phyloP scores from a whole-genome alignment of 768 basidiomycete species.

The Psilocybe sp. region DNA sequence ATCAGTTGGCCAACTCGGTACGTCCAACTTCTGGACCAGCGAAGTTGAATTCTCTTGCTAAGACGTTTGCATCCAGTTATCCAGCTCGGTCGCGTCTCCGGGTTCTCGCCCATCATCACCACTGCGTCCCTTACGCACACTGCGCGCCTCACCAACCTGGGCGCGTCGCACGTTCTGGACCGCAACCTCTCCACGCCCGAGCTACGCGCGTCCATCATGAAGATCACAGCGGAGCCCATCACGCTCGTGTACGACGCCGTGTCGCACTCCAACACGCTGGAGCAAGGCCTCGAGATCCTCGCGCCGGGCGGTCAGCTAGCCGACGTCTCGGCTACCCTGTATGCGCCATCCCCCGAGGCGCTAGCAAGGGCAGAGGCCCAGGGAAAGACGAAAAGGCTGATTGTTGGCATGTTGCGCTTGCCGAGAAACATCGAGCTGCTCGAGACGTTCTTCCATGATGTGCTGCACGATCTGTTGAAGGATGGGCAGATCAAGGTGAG shows the following conservation, averaged over 20 bases:
- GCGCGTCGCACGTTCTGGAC: constrained; percentile 41
- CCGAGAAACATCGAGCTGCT: constrained; percentile 13
- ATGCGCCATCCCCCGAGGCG: neutral
- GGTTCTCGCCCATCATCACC: constrained; percentile 41
- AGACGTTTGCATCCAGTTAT: constrained; percentile 1
- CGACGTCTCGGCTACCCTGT: neutral
- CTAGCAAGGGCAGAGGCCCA: too few species aligned
- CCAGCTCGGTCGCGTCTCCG: constrained; percentile 34
- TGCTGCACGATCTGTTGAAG: constrained; percentile 11
- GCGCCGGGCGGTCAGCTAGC: constrained; percentile 7
- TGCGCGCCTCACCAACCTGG: constrained; percentile 30
- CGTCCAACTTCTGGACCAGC: neutral
- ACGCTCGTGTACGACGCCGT: constrained; percentile 26
- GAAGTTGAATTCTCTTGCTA: constrained; percentile 14
- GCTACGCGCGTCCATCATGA: constrained; percentile 19
- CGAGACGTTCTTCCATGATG: constrained; percentile 11
- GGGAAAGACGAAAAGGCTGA: constrained; percentile 1
- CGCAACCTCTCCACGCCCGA: constrained; percentile 16
- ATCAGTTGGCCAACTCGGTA: constrained; percentile 46
- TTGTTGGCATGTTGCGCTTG: constrained; percentile 5
- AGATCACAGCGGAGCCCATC: constrained; percentile 16
- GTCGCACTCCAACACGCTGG: constrained; percentile 19
- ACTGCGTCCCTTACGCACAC: constrained; percentile 33
- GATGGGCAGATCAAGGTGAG: constrained; percentile 19
- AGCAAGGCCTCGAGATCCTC: constrained; percentile 21